Conservation (phyloP, 345 rosid genomes). For the Salix suchowensis region DNA sequence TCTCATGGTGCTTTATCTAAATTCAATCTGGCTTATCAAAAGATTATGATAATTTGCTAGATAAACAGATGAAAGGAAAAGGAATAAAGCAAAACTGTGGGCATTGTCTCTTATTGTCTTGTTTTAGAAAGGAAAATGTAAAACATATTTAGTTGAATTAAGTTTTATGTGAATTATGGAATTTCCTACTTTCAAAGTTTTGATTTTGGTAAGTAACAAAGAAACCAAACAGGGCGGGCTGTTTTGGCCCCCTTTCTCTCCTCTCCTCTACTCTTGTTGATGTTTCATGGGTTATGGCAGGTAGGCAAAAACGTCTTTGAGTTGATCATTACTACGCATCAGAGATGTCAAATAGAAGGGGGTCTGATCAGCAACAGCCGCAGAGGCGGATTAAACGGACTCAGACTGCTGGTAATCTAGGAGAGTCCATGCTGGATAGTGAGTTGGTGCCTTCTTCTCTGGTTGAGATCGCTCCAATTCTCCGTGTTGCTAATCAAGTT, state of each 20-base stretch:
- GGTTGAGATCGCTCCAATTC: conserved; percentile 94
- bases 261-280: background rate
- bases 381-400: conserved; percentile 63
- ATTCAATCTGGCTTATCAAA: no score
- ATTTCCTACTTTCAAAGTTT: no score
- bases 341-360: conserved; percentile 53
- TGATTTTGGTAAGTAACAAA: no score
- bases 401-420: conserved; percentile 89
- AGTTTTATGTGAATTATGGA: no score
- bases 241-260: no score
- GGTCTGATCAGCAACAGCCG: conserved; percentile 31
- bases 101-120: no score
- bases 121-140: no score
- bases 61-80: background rate
- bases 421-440: conserved; percentile 84
- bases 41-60: no score
- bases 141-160: no score
- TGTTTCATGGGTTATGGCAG: conserved; percentile 3
- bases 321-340: conserved; percentile 8
- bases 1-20: no score
- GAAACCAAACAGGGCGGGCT: no score
- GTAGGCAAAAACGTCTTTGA: background rate
- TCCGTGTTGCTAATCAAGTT: conserved; percentile 98
- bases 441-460: conserved; percentile 97
- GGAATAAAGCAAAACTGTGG: background rate